Evolutionary conservation across 331 rosid species (phyloP), one percentile per base, ranked within the genome.

Genomic region (Saraca asoca): DNA sequence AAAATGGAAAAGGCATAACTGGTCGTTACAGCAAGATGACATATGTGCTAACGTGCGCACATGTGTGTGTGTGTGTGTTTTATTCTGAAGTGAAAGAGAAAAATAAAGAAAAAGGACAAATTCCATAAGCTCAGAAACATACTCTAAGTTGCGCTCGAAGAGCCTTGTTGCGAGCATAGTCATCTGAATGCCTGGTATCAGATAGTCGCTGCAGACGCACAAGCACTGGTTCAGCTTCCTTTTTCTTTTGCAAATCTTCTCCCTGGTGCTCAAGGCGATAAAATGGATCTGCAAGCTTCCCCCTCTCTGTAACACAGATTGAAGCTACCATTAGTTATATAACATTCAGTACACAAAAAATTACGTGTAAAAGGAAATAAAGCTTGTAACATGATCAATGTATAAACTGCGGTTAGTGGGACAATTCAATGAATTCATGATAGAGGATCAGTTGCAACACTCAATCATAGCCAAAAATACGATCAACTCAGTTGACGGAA

Each of bases 251-350:
- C 85, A 91, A 73, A 79, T 91, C 97, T 65, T 78, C 78, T 68
- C 86, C 97, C 76, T 88, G 92, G 77, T 91, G 97, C 78, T 91
- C 96, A 66, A 91, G 97, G 45, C 90, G 88, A 66, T 86, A 91
- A 85, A 91, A 91, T 68, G 97, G 97, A 86, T 91, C 97, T 0
- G 88, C 84, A 14, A 91, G 92, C 80, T 83, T 86, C 20, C 95
- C 96, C 55, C 75, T 85, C 75, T 88, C 97, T 91, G 80, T 3
- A 74, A 60, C n/a, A 67, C 31, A 75, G 39, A 49, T 12, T 12
- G 12, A 46, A 35, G 20, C 50, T 35, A 44, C 51, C n/a, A 5
- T 0, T 39, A 15, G 62, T 74, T 58, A 69, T 60, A 55, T 51
- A 43, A 53, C 19, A 33, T 48, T 34, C 5, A 35, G 42, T 7